Conservation (phyloP, 768 basidiomycete genomes). For the Tricholoma bakamatsutake region DNA sequence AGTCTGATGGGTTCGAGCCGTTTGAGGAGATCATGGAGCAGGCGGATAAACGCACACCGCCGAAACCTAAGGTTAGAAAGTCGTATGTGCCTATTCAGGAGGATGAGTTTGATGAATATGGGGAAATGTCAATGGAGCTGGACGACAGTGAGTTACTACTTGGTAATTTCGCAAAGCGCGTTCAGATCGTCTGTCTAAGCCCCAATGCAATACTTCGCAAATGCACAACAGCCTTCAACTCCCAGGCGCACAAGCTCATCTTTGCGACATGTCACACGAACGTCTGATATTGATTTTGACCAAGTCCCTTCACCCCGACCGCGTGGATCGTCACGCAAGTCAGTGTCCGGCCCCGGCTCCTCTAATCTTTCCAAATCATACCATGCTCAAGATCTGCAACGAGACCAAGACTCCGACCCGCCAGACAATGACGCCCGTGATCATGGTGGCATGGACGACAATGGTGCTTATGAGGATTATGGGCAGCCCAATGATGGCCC, state of each 20-base stretch:
- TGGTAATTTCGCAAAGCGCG: neutral
- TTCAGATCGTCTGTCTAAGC: conserved; percentile 26
- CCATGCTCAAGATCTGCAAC: conserved; percentile 19
- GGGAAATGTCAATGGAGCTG: conserved; percentile 76
- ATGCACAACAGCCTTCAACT: conserved; percentile 31
- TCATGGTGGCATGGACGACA: conserved; percentile 18
- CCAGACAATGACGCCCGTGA: conserved; percentile 17
- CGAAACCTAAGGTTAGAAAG: conserved; percentile 47
- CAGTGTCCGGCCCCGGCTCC: conserved; percentile 32
- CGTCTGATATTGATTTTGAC: conserved; percentile 56
- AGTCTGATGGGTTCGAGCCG: conserved; percentile 78
- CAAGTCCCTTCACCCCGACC: conserved; percentile 54
- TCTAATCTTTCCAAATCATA: conserved; percentile 35
- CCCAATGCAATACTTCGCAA: conserved; percentile 37
- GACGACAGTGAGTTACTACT: conserved; percentile 51
- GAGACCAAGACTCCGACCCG: conserved; percentile 24
- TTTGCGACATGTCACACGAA: conserved; percentile 43
- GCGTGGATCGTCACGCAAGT: conserved; percentile 23
- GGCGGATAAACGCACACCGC: conserved; percentile 61
- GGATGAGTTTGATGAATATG: conserved; percentile 37
- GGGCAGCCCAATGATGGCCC: conserved; percentile 20
- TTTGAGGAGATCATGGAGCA: conserved; percentile 72
- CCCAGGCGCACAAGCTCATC: conserved; percentile 32
- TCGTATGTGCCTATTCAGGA: conserved; percentile 27
- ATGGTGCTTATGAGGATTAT: conserved; percentile 20